Conservation (phyloP, 2,329 filamentous ascomycete species). For the Ophiognomonia clavigignenti-juglandacearum region DNA sequence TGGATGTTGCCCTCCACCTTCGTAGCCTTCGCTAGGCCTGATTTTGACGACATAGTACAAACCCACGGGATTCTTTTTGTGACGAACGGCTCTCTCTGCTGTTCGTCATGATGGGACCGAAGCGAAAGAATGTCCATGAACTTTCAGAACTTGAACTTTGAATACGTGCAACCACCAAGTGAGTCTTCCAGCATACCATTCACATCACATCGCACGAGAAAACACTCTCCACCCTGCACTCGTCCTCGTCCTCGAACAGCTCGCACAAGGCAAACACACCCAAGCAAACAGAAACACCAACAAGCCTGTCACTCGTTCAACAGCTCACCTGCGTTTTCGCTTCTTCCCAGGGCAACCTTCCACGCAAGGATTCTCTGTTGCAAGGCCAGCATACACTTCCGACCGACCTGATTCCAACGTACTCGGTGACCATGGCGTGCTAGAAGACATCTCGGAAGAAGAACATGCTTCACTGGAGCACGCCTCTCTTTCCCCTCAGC, state of each 20-base stretch:
- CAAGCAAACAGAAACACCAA: too few relatives aligned
- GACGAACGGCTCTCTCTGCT: too few relatives aligned
- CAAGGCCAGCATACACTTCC: conserved; percentile 17
- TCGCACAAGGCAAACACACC: not conserved
- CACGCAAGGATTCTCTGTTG: conserved; percentile 6
- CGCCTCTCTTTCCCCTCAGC: conserved; percentile 30
- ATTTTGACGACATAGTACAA: too few relatives aligned
- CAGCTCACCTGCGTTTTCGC: conserved; percentile 1
- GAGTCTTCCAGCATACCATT: conserved; percentile 11
- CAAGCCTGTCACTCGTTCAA: not conserved
- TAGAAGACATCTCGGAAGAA: conserved; percentile 19
- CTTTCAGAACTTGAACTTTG: conserved; percentile 18
- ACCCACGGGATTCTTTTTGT: too few relatives aligned
- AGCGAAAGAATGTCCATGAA: conserved; percentile 17
- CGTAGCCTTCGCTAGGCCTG: not conserved
- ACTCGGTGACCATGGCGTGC: conserved; percentile 15
- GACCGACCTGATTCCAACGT: conserved; percentile 19
- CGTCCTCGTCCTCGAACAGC: not conserved
- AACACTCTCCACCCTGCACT: not conserved
- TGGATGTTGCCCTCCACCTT: conserved; percentile 5
- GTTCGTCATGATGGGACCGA: conserved; percentile 15
- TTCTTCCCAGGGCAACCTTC: not conserved
- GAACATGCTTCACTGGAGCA: conserved; percentile 20
- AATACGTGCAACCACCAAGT: conserved; percentile 21
- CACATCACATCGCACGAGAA: too few relatives aligned